Percentiles rank a stretch among this genome's conserved stretches.
These are phyloP conservation scores for Arabidopsis arenosa DNA, from an alignment of 345 rosid genomes.

Conservation along the genomic window DNA sequence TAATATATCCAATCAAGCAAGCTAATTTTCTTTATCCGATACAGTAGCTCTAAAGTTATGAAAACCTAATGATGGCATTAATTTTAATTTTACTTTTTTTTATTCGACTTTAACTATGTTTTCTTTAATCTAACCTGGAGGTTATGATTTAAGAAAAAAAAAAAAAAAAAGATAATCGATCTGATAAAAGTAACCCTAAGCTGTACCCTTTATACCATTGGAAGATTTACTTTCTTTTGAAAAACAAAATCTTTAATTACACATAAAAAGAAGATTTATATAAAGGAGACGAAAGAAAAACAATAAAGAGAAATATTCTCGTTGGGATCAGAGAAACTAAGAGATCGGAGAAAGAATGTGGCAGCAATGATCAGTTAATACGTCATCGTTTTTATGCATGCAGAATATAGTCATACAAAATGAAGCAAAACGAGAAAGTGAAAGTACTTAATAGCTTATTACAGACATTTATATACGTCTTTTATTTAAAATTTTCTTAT, in stretches of 20 bases:
- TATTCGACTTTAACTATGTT: conserved; percentile 40
- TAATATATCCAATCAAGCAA: conserved; percentile 8
- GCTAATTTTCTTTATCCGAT: conserved; percentile 14
- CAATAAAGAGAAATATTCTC: conserved; percentile 43
- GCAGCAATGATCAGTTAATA: conserved; percentile 51
- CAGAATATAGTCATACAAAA: conserved; percentile 35
- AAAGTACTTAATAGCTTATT: conserved; percentile 36
- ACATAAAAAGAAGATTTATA: conserved; percentile 48
- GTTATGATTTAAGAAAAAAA: conserved; percentile 38
- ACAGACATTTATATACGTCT: background rate
- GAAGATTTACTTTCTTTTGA: conserved; percentile 48
- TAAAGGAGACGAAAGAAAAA: conserved; percentile 40
- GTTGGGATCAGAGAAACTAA: conserved; percentile 61
- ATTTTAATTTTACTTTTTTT: background rate
- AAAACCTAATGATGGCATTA: conserved; percentile 34
- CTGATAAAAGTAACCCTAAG: conserved; percentile 49
- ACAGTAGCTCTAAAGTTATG: conserved; percentile 32
- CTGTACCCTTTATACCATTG: conserved; percentile 47
- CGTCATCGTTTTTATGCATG: conserved; percentile 48
- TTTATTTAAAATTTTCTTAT: conserved; percentile 18
- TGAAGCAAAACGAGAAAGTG: conserved; percentile 40
- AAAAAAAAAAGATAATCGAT: conserved; percentile 45
- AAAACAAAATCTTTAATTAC: conserved; percentile 41
- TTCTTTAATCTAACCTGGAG: conserved; percentile 48
- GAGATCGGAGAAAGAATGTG: conserved; percentile 52